Conservation (phyloP, 192 early-diverging fungal genomes). For the Backusella morwellensis region DNA sequence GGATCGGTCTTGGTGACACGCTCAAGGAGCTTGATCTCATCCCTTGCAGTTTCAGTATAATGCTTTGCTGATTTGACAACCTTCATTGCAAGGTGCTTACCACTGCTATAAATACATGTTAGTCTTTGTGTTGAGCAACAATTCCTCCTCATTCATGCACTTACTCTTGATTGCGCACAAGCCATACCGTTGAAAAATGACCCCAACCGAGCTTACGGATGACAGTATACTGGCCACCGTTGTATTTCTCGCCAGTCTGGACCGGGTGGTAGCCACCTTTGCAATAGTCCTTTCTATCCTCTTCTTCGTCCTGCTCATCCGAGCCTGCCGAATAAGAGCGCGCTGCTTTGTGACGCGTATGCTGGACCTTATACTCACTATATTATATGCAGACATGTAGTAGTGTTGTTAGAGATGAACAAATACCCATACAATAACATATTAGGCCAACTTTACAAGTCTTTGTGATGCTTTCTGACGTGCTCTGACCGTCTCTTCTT, state of each 20-base stretch:
- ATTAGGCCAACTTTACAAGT: not conserved
- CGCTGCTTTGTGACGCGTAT: not conserved
- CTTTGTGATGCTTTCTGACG: conserved; percentile 2
- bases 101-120: conserved; percentile 33
- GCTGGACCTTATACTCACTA: not conserved
- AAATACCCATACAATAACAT: not conserved
- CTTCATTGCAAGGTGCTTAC: conserved; percentile 91
- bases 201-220: conserved; percentile 97
- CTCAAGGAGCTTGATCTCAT: conserved; percentile 94
- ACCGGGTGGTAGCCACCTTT: conserved; percentile 95
- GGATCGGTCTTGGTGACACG: conserved; percentile 70
- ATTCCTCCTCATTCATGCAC: not conserved
- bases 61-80: conserved; percentile 95
- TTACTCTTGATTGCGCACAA: conserved; percentile 75
- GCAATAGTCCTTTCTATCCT: conserved; percentile 88
- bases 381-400: not conserved
- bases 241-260: conserved; percentile 77
- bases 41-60: conserved; percentile 93
- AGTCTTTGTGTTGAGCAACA: not conserved
- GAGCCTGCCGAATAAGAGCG: conserved; percentile 16
- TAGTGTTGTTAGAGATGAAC: not conserved
- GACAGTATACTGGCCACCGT: conserved; percentile 78
- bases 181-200: conserved; percentile 98
- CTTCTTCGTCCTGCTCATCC: conserved; percentile 58
- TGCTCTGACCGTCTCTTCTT: not conserved